Conservation (phyloP, 345 rosid genomes). For the Eucalyptus tenuipes region DNA sequence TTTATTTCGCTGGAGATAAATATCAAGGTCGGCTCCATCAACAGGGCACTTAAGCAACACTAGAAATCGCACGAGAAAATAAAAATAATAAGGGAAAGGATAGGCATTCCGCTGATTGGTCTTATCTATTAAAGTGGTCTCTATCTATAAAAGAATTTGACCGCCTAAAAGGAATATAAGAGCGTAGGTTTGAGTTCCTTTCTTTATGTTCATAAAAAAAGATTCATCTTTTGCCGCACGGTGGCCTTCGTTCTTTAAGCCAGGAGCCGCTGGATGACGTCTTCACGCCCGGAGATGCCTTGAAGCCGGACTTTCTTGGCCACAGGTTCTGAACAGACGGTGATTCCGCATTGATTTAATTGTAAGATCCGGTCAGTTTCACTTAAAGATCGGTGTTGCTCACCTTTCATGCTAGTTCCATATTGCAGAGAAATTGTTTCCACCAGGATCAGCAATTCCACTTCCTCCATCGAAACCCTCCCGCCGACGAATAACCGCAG, state of each 20-base stretch:
- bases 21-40: background rate
- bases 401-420: background rate
- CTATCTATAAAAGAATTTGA: background rate
- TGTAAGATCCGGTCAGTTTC: background rate
- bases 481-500: background rate
- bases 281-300: too few relatives aligned
- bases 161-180: background rate
- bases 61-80: background rate
- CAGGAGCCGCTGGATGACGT: too few relatives aligned
- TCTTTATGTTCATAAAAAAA: background rate
- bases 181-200: background rate
- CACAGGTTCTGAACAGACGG: too few relatives aligned
- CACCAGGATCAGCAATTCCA: background rate
- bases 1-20: background rate
- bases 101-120: too few relatives aligned
- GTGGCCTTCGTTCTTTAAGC: too few relatives aligned
- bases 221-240: too few relatives aligned
- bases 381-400: background rate
- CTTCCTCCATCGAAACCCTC: background rate
- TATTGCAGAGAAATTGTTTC: background rate
- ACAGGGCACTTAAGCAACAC: background rate
- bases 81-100: too few relatives aligned
- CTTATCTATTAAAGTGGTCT: too few relatives aligned
- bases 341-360: too few relatives aligned
- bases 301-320: too few relatives aligned